These are phyloP conservation scores for Ascobolus immersus DNA, from an alignment of 495 filamentous ascomycete genomes.

Conservation along the genomic window DNA sequence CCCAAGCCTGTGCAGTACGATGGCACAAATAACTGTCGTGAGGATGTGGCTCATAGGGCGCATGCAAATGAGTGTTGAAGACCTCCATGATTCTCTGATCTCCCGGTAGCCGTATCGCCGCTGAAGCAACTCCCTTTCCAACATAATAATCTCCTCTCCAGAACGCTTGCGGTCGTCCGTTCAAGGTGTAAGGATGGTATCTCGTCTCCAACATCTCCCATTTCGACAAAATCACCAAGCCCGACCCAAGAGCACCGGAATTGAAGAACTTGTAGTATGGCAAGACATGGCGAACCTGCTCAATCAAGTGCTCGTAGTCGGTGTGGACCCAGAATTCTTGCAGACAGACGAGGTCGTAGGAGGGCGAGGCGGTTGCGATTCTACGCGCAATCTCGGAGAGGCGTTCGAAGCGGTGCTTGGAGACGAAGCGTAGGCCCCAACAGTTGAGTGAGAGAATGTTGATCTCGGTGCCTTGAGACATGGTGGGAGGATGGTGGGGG, in stretches of 20 bases:
- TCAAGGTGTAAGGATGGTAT: conserved; percentile 72
- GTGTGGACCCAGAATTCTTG: conserved; percentile 91
- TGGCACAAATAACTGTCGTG: conserved; percentile 75
- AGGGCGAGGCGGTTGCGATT: conserved; percentile 36
- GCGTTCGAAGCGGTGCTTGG: conserved; percentile 53
- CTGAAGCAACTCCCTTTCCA: conserved; percentile 79
- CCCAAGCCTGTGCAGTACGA: conserved; percentile 86
- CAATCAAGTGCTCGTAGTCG: conserved; percentile 63
- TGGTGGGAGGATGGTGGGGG: too few species aligned
- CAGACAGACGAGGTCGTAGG: conserved; percentile 67
- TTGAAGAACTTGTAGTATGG: conserved; percentile 88
- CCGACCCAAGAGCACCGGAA: conserved; percentile 68
- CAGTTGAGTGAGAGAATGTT: conserved; percentile 51
- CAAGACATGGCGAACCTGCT: conserved; percentile 47
- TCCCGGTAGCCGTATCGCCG: conserved; percentile 42
- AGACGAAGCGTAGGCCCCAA: conserved; percentile 83
- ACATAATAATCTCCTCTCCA: conserved; percentile 87
- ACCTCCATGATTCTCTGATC: conserved; percentile 55
- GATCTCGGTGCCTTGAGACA: too few species aligned
- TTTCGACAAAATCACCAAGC: conserved; percentile 72
- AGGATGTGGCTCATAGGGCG: conserved; percentile 54
- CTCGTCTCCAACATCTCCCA: conserved; percentile 89
- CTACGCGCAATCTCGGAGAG: conserved; percentile 59
- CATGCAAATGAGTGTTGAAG: conserved; percentile 83
- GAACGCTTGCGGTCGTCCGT: conserved; percentile 80